Percentiles rank a stretch among this genome's conserved stretches.
Evolutionary conservation across 257 asterid genomes (phyloP).

Genomic region (Dorcoceras hygrometricum): DNA sequence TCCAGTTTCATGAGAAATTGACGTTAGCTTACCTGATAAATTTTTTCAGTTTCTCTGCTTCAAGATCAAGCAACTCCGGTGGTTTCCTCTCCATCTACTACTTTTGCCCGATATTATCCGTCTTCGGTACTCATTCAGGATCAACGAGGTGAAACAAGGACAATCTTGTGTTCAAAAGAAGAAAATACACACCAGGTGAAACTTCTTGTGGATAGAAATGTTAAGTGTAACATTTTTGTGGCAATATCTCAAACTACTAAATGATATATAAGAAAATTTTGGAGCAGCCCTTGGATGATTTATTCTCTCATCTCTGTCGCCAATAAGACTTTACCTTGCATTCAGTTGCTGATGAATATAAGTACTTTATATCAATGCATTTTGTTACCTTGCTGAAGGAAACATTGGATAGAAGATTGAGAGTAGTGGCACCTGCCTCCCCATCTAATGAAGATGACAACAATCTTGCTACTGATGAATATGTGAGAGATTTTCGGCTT

Average conservation of each 20-base stretch:
- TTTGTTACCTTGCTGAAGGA: constrained; percentile 36
- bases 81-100: constrained; percentile 41
- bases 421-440: constrained; percentile 31
- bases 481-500: constrained; percentile 33
- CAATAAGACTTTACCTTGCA: constrained; percentile 4
- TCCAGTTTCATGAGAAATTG: constrained; percentile 15
- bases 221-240: constrained; percentile 9
- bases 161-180: constrained; percentile 40
- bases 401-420: constrained; percentile 45
- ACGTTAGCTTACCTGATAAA: constrained; percentile 22
- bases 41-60: constrained; percentile 59
- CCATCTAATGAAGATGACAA: constrained; percentile 35
- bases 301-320: constrained; percentile 3
- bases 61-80: constrained; percentile 62
- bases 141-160: constrained; percentile 44
- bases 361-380: constrained; percentile 22
- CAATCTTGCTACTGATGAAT: constrained; percentile 34
- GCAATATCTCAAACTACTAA: constrained; percentile 5
- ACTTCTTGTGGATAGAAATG: background rate
- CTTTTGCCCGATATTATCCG: constrained; percentile 47
- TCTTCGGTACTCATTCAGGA: constrained; percentile 53
- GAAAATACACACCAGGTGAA: constrained; percentile 49
- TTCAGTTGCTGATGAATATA: background rate
- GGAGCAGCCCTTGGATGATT: background rate
- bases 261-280: background rate